Evolutionary conservation across 306 rosid species (phyloP), one percentile per base, ranked within the genome.

Genomic region (Pyrus betulifolia): DNA sequence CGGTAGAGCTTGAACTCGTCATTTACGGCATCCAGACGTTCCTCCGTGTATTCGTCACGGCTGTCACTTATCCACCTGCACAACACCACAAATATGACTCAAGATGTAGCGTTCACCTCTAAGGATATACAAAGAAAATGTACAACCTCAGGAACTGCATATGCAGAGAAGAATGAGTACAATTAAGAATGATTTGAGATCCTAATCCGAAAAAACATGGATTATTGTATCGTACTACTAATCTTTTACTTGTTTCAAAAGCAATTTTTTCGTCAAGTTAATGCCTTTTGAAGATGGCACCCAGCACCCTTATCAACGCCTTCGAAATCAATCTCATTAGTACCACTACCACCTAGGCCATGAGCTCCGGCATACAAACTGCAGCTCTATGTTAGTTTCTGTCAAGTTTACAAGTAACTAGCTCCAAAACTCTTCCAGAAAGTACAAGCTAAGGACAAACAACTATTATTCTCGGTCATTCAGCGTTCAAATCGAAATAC

Each of bases 1-100:
- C 99, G 97, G 70, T 96, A 96, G 70, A 96, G 98, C 92, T 96
- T 96, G 90, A 85, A 96, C 85, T 96, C 99, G 52, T 96, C 99
- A 71, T 96, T 86, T 74, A 96, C 80, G 38, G 97, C 93, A 6
- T 91, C 99, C 83, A 96, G 78, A 72, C 99, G 91, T 89, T 96
- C 99, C 83, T 88, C 49, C 8, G 97, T 92, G 80, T 83, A 96
- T 80, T 96, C 97, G 71, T 96, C 99, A 69, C 99, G 99, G 44
- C 98, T 96, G 82, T 96, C 99, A 15, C 93, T 91, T 76, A 96
- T 92, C 99, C 99, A 96, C 85, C 99, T 96, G 83, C 87, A 79
- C 42, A 83, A 72, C 76, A 82, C 71, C 79, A 69, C 52, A 72
- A 44, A 67, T 18, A 49, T 30, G 46, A 73, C 61, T 67, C 78